Percentiles rank a stretch among this genome's conserved stretches.
These are phyloP conservation scores for Penicillium sp. DNA, from an alignment of 2,329 filamentous ascomycete species.

Conservation along the genomic window DNA sequence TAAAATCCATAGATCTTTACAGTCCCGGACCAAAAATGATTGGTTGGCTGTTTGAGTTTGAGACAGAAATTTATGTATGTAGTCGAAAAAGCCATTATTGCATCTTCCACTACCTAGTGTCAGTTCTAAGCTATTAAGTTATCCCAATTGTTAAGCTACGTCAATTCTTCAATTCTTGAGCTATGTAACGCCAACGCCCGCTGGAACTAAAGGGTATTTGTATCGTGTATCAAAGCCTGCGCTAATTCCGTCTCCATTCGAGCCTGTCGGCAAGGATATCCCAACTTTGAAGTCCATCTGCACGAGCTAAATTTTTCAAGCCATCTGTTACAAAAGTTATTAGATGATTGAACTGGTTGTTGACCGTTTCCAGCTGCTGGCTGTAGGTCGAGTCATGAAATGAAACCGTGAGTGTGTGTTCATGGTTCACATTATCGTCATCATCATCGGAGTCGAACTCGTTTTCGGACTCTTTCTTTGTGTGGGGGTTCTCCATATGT, in stretches of 20 bases:
- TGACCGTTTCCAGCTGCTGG: constrained; percentile 56
- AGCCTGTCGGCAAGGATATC: constrained; percentile 79
- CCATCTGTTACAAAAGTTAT: constrained; percentile 70
- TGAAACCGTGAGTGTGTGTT: constrained; percentile 40
- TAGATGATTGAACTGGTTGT: constrained; percentile 61
- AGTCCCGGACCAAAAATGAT: too few species aligned
- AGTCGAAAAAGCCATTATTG: neutral
- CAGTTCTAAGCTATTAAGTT: too few species aligned
- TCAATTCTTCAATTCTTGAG: neutral
- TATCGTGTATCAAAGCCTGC: constrained; percentile 1
- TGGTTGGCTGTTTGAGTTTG: too few species aligned
- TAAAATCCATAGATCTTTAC: too few species aligned
- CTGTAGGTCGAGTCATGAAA: constrained; percentile 46
- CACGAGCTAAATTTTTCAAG: constrained; percentile 70
- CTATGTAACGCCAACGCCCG: neutral
- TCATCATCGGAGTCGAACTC: constrained; percentile 20
- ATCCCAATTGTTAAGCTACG: too few species aligned
- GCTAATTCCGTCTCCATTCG: constrained; percentile 46
- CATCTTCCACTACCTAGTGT: neutral
- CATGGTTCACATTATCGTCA: constrained; percentile 26
- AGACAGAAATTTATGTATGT: neutral
- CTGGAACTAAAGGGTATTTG: neutral
- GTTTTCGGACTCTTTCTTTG: neutral
- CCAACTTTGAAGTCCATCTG: constrained; percentile 70
- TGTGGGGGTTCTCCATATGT: neutral